A percentile compares a stretch with the other conserved stretches of the same genome.
phyloP scores from a whole-genome alignment of 2,329 filamentous ascomycete species.

The Lasiodiplodia sp. region DNA sequence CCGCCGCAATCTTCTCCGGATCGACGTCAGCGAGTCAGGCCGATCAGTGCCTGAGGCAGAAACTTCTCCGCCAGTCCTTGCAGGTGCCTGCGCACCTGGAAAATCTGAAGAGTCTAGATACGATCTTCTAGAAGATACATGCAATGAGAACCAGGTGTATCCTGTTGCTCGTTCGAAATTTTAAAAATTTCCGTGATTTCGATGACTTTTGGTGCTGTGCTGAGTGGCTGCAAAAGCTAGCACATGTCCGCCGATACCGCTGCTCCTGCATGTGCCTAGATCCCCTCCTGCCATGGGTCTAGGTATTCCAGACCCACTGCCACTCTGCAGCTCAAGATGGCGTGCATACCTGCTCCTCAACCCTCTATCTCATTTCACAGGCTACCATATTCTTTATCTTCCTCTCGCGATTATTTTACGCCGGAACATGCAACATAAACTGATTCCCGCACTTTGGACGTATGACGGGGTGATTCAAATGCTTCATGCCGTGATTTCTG shows the following conservation, averaged over 20 bases:
- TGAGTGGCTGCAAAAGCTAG: neutral
- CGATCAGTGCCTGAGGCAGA: conserved; percentile 10
- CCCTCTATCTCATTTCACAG: neutral
- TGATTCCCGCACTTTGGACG: neutral
- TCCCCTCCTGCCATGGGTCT: neutral
- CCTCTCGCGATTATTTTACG: neutral
- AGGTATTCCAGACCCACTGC: too few species aligned
- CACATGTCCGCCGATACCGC: conserved; percentile 11
- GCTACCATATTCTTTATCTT: neutral
- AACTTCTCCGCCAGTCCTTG: neutral
- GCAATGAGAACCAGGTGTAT: neutral
- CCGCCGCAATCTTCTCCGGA: conserved; percentile 27
- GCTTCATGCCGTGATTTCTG: neutral
- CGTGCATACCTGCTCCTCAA: neutral
- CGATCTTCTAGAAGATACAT: neutral
- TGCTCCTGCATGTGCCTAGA: conserved; percentile 1
- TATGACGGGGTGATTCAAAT: neutral
- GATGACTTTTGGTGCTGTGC: neutral
- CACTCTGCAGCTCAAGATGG: neutral
- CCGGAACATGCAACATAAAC: neutral
- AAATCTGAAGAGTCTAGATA: neutral
- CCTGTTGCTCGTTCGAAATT: neutral
- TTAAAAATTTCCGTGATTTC: neutral
- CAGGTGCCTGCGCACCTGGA: neutral
- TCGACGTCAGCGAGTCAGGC: conserved; percentile 30